Base-by-base conservation (phyloP, 2,329 filamentous ascomycete genomes). In the Fusarium sp. region DNA sequence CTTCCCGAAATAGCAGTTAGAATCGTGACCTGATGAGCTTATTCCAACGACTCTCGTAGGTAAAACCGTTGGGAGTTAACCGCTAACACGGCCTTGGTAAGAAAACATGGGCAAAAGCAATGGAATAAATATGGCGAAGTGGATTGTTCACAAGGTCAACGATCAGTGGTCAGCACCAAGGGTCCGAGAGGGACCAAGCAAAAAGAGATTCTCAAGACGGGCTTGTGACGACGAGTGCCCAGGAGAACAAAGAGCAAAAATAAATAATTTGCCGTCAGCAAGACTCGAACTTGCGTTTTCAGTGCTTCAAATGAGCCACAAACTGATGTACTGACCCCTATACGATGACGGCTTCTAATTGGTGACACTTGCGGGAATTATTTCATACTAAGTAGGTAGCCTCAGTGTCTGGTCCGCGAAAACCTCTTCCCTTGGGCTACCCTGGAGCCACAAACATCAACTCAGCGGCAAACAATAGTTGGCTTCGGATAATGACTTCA, bases 251-350 rank as follows among this genome's bases (percentile, higher is more conserved):
- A 25, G 7, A 14, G 35, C 52, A 71, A 70, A 74, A 69, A 20
- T 6, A 15, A 62, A 50, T 20, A 1, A 6, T 40, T 52, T 75
- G 73, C 73, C 70, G 65, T 76, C 65, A 73, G 63, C 67, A 70
- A 73, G 73, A 76, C 70, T 75, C 70, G 73, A 76, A 76, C 74
- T 73, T 70, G 68, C 62, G 73, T 76, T 76, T 76, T 63, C 73
- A 76, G 73, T 71, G 73, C 38, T 69, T 76, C 60, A 7, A 33
- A 37, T 27, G 22, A 67, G 52, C 72, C 68, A 76, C 68, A 77
- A 73, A 74, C 74, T 76, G 74, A 63, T 76, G 69, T 76, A 75
- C 74, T 76, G 58, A 76, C 74, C 74, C 71, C 74, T 76, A 76
- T 76, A 76, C 69, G 74, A 76, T 76, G 68, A 76, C 70, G 73